phyloP scores from a whole-genome alignment of 441 rosid genomes.

The Populus hybrid region DNA sequence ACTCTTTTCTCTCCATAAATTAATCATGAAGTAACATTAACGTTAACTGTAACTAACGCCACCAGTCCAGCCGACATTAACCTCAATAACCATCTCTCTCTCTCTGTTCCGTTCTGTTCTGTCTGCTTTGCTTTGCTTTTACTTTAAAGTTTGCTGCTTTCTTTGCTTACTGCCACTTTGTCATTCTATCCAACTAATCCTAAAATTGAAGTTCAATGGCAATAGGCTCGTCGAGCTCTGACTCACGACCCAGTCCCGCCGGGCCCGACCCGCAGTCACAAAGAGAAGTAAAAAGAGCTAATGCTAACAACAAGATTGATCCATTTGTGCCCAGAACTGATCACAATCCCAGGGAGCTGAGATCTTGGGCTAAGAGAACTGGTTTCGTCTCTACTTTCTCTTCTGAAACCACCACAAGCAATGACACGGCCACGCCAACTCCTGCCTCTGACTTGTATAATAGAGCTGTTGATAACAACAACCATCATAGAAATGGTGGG shows the following conservation, averaged over 20 bases:
- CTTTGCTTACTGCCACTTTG: neutral
- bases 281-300: conserved; percentile 31
- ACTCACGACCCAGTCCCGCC: conserved; percentile 14
- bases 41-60: neutral
- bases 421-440: conserved; percentile 34
- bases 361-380: conserved; percentile 86
- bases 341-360: conserved; percentile 72
- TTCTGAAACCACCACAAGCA: conserved; percentile 59
- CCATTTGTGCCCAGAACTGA: conserved; percentile 71
- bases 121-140: neutral
- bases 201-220: neutral
- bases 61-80: no score
- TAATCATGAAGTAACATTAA: neutral
- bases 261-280: conserved; percentile 28
- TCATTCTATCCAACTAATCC: neutral
- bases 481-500: conserved; percentile 33
- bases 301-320: conserved; percentile 41
- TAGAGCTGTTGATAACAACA: conserved; percentile 26
- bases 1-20: neutral
- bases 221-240: conserved; percentile 39
- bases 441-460: conserved; percentile 39
- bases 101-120: conserved; percentile 18
- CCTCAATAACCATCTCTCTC: neutral
- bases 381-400: conserved; percentile 83
- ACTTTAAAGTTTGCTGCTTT: neutral